Evolutionary conservation across 1,139 yeast genomes (phyloP).

Genomic region (Sugiyamaella grinbergsii): DNA sequence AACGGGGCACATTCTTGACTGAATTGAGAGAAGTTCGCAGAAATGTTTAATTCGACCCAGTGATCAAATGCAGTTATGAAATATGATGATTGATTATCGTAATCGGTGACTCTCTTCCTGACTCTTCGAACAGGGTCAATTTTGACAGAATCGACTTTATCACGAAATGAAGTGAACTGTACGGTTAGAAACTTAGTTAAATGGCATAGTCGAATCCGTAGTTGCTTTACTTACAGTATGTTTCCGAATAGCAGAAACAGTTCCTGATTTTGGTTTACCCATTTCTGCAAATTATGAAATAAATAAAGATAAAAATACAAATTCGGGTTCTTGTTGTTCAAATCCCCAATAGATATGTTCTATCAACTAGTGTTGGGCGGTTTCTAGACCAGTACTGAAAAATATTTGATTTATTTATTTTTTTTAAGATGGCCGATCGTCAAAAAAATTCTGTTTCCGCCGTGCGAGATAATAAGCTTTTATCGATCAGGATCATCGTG

Average conservation of each 20-base stretch:
- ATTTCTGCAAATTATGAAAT: slow-evolving; percentile 17
- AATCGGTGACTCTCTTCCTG: slow-evolving; percentile 65
- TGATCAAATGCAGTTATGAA: slow-evolving; percentile 77
- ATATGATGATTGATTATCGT: slow-evolving; percentile 64
- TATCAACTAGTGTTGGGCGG: not conserved
- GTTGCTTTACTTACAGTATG: slow-evolving; percentile 28
- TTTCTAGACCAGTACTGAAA: not conserved
- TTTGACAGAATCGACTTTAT: slow-evolving; percentile 77
- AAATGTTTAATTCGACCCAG: slow-evolving; percentile 85
- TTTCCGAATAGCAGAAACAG: slow-evolving; percentile 29
- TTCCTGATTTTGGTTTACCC: slow-evolving; percentile 32
- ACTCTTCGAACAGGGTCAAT: slow-evolving; percentile 79
- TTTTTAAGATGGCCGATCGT: slow-evolving; percentile 7
- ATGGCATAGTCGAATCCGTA: not conserved
- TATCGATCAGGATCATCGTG: no score
- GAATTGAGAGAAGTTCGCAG: slow-evolving; percentile 70
- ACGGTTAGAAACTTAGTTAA: slow-evolving; percentile 2
- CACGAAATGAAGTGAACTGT: slow-evolving; percentile 70
- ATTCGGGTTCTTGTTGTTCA: not conserved
- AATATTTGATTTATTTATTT: slow-evolving; percentile 7
- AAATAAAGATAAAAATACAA: not conserved
- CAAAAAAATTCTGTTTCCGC: slow-evolving; percentile 3
- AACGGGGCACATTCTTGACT: slow-evolving; percentile 55
- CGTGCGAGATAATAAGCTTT: slow-evolving; percentile 2
- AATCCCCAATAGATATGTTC: not conserved